Conservation (phyloP, 768 basidiomycete genomes). For the Mycena pura region DNA sequence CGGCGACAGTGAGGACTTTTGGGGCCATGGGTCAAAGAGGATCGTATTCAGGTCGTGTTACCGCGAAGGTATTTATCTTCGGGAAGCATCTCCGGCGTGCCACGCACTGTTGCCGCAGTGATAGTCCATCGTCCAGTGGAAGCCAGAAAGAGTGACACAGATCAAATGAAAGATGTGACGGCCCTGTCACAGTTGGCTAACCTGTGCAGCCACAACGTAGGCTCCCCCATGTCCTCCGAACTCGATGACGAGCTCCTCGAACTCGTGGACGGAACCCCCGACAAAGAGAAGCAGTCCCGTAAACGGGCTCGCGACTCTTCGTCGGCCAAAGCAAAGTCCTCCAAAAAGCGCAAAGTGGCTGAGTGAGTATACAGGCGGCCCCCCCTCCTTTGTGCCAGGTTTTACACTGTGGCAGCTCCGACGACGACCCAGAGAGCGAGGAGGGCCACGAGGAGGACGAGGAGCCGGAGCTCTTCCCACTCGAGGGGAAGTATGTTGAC, state of each 20-base stretch:
- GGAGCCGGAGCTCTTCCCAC: constrained; percentile 72
- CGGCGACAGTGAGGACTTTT: constrained; percentile 25
- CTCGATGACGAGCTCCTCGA: constrained; percentile 79
- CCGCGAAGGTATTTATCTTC: too few species aligned
- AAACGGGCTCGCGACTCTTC: constrained; percentile 58
- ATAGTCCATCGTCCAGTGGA: too few species aligned
- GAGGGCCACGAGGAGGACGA: constrained; percentile 44
- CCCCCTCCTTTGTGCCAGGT: constrained; percentile 17
- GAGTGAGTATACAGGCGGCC: constrained; percentile 57
- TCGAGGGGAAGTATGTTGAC: constrained; percentile 91
- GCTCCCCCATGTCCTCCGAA: constrained; percentile 21
- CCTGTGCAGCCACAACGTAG: background rate
- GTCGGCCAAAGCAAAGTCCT: constrained; percentile 38
- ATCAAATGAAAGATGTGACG: too few species aligned
- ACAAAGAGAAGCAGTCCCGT: constrained; percentile 60
- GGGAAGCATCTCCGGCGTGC: too few species aligned
- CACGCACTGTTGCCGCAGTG: too few species aligned
- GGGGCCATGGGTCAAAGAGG: constrained; percentile 3
- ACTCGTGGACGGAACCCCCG: constrained; percentile 68
- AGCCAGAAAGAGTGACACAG: too few species aligned
- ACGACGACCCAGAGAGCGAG: constrained; percentile 68
- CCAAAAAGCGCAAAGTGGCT: constrained; percentile 70
- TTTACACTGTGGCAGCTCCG: constrained; percentile 31
- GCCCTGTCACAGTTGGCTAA: too few species aligned
- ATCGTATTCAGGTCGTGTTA: too few species aligned